Conservation (phyloP, 2,329 filamentous ascomycete genomes). For the Fusarium oligoseptatum region DNA sequence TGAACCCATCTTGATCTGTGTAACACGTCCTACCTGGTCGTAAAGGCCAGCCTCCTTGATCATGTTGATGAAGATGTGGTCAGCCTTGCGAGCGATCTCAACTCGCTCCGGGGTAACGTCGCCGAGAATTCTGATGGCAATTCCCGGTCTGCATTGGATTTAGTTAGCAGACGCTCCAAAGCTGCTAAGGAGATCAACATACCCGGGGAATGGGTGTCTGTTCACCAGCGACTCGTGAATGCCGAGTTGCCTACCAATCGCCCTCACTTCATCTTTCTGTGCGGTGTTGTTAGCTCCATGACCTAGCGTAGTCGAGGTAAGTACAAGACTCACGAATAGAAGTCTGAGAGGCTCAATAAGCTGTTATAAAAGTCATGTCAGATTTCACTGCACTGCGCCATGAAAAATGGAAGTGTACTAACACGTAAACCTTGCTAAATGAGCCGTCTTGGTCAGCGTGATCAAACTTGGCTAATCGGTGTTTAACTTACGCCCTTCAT, state of each 20-base stretch:
- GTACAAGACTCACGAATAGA: neutral
- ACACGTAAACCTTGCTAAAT: neutral
- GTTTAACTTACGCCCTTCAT: neutral
- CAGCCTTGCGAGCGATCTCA: neutral
- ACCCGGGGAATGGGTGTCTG: neutral
- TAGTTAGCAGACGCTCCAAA: neutral
- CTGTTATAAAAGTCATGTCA: neutral
- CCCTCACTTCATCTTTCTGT: neutral
- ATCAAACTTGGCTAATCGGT: neutral
- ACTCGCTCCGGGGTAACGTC: neutral
- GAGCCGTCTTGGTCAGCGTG: neutral
- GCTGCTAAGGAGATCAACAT: neutral
- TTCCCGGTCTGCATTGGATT: neutral
- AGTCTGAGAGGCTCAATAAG: neutral
- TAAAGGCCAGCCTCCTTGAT: neutral
- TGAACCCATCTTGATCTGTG: neutral
- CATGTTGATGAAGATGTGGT: neutral
- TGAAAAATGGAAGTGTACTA: neutral
- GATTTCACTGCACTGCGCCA: neutral
- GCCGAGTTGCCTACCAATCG: neutral
- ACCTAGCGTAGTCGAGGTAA: neutral
- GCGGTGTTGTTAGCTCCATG: neutral
- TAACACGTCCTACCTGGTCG: neutral
- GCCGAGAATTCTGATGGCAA: neutral
- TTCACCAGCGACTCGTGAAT: neutral